Percentiles rank a stretch among this genome's conserved stretches.
These are phyloP conservation scores for Keqinozyma sinolaborantium DNA, from an alignment of 1,139 yeast species.

Conservation along the genomic window DNA sequence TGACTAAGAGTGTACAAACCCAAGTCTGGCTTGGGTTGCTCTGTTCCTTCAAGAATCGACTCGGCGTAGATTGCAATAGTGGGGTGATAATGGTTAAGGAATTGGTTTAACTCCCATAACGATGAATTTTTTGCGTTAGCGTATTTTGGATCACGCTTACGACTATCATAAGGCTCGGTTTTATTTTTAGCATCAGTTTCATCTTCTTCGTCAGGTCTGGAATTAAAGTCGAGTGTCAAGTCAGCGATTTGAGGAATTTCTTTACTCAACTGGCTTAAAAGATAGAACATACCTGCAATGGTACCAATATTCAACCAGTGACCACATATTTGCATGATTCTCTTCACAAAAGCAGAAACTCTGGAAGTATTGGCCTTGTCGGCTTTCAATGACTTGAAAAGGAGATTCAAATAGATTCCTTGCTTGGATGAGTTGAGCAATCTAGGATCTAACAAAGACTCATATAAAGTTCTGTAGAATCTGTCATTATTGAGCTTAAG, in stretches of 20 bases:
- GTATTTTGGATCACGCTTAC: slow-evolving; percentile 85
- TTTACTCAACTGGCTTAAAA: slow-evolving; percentile 62
- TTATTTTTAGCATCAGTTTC: slow-evolving; percentile 18
- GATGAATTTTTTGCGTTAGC: slow-evolving; percentile 81
- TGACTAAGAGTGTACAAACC: slow-evolving; percentile 85
- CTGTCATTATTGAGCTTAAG: slow-evolving; percentile 66
- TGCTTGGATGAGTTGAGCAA: slow-evolving; percentile 82
- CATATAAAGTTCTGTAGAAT: slow-evolving; percentile 85
- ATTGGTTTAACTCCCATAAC: slow-evolving; percentile 80
- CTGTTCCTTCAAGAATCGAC: slow-evolving; percentile 46
- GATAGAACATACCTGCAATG: slow-evolving; percentile 81
- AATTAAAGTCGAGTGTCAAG: slow-evolving; percentile 37
- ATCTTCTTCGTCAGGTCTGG: slow-evolving; percentile 34
- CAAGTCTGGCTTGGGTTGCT: slow-evolving; percentile 70
- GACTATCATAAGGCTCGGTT: slow-evolving; percentile 63
- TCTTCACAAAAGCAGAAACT: slow-evolving; percentile 85
- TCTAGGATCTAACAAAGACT: slow-evolving; percentile 82
- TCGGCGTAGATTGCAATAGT: slow-evolving; percentile 81
- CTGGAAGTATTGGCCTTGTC: slow-evolving; percentile 60
- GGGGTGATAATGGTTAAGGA: slow-evolving; percentile 86
- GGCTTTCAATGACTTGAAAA: slow-evolving; percentile 77
- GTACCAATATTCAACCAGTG: slow-evolving; percentile 91
- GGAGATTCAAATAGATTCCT: slow-evolving; percentile 80
- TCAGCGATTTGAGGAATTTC: slow-evolving; percentile 40
- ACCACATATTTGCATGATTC: slow-evolving; percentile 79